These are phyloP conservation scores for Starmera amethionina DNA, from an alignment of 805 yeast genomes.

Conservation along the genomic window DNA sequence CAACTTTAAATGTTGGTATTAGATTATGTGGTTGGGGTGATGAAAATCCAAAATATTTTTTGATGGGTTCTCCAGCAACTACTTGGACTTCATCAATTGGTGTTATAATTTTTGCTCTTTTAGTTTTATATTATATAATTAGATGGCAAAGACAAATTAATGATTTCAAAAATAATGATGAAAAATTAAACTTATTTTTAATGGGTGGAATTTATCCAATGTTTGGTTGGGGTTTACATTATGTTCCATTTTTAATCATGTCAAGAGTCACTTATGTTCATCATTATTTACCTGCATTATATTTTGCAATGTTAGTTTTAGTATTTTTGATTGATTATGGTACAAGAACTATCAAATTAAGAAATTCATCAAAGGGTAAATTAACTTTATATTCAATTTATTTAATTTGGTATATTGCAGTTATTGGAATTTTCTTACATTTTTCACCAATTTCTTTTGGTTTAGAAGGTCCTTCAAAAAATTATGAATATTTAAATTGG, in stretches of 20 bases:
- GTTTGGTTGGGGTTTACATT: conserved; percentile 76
- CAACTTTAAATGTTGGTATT: conserved; percentile 64
- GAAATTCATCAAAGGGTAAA: conserved; percentile 15
- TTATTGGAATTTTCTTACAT: conserved; percentile 46
- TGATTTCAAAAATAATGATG: conserved; percentile 41
- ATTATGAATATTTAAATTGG: conserved; percentile 39
- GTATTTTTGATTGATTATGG: conserved; percentile 42
- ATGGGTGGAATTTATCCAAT: conserved; percentile 74
- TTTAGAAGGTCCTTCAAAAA: conserved; percentile 37
- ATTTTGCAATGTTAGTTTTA: conserved; percentile 56
- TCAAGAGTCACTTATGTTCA: conserved; percentile 82
- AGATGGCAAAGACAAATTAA: conserved; percentile 79
- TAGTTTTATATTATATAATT: conserved; percentile 21
- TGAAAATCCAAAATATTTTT: conserved; percentile 48
- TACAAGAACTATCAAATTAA: conserved; percentile 15
- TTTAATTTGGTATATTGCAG: conserved; percentile 27
- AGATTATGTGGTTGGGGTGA: conserved; percentile 69
- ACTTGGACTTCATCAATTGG: conserved; percentile 66
- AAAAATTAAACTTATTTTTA: conserved; percentile 40
- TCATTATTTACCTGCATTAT: conserved; percentile 77
- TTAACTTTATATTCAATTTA: conserved; percentile 25
- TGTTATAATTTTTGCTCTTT: conserved; percentile 40
- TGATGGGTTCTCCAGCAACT: conserved; percentile 70
- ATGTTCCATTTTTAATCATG: conserved; percentile 68
- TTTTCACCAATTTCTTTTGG: conserved; percentile 60